These are phyloP conservation scores for Pyricularia sp. DNA, from an alignment of 2,329 filamentous ascomycete genomes.

Conservation along the genomic window DNA sequence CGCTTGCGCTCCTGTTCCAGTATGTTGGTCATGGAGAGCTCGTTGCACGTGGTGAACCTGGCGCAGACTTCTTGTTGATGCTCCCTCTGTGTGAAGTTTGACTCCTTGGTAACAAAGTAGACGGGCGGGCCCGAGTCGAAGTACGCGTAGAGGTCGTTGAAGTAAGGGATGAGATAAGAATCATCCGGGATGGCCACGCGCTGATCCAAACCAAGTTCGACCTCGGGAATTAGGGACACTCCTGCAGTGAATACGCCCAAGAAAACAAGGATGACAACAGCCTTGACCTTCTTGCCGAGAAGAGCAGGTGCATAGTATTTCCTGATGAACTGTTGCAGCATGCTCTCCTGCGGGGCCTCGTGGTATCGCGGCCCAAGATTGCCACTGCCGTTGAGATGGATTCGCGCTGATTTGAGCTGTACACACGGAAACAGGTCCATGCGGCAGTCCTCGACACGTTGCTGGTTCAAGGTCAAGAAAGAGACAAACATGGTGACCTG, in stretches of 20 bases:
- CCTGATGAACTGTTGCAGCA: conserved; percentile 79
- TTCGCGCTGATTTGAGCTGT: conserved; percentile 64
- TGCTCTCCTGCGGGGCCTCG: conserved; percentile 74
- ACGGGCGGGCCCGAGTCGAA: conserved; percentile 87
- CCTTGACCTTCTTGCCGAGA: conserved; percentile 72
- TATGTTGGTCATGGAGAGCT: conserved; percentile 76
- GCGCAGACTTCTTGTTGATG: conserved; percentile 85
- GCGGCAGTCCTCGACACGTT: conserved; percentile 76
- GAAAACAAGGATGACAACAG: conserved; percentile 68
- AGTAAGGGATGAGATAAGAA: conserved; percentile 92
- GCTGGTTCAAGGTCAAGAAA: conserved; percentile 83
- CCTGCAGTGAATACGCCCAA: conserved; percentile 80
- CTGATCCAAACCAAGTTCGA: conserved; percentile 86
- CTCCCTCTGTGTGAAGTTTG: conserved; percentile 66
- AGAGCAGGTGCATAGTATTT: conserved; percentile 79
- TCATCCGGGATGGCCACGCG: conserved; percentile 87
- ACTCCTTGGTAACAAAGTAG: conserved; percentile 81
- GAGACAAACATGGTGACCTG: conserved; percentile 97
- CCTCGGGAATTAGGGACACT: conserved; percentile 72
- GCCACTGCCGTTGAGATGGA: conserved; percentile 54
- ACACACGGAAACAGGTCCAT: conserved; percentile 91
- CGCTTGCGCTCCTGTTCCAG: conserved; percentile 92
- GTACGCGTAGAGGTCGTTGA: conserved; percentile 91
- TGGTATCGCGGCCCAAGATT: conserved; percentile 49
- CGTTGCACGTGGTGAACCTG: conserved; percentile 80